These are phyloP conservation scores for Citrus trifoliata DNA, from an alignment of 345 rosid species.

Conservation along the genomic window DNA sequence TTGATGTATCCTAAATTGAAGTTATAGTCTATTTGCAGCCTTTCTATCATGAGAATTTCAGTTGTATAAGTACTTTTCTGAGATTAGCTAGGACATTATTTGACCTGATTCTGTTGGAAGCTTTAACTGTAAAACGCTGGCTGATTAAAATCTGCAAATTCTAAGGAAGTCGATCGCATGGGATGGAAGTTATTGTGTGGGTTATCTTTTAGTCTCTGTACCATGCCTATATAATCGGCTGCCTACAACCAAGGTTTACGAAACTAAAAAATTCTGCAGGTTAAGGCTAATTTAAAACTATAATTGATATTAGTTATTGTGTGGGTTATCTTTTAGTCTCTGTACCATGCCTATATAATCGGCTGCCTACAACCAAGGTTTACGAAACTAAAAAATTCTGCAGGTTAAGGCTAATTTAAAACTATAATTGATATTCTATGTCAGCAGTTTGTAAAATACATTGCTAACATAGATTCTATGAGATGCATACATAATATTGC, in stretches of 20 bases:
- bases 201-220: not conserved
- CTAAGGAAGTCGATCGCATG: not conserved
- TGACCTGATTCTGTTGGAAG: conserved; percentile 4
- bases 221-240: not conserved
- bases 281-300: conserved; percentile 5
- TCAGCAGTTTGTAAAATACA: not conserved
- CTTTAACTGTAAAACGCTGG: not conserved
- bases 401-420: conserved; percentile 4
- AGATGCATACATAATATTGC: not conserved
- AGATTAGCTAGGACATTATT: not conserved
- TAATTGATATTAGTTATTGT: not conserved
- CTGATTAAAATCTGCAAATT: not conserved
- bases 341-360: not conserved
- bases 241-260: not conserved
- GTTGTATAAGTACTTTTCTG: not conserved
- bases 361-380: not conserved
- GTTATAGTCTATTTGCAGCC: not conserved
- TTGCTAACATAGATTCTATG: not conserved
- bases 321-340: not conserved
- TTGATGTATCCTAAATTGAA: conserved; percentile 1
- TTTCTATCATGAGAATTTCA: not conserved
- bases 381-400: not conserved
- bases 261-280: not conserved
- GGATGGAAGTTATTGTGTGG: not conserved
- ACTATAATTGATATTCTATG: not conserved